Evolutionary conservation across 805 yeast genomes (phyloP).

Genomic region (Candida mattraensis): DNA sequence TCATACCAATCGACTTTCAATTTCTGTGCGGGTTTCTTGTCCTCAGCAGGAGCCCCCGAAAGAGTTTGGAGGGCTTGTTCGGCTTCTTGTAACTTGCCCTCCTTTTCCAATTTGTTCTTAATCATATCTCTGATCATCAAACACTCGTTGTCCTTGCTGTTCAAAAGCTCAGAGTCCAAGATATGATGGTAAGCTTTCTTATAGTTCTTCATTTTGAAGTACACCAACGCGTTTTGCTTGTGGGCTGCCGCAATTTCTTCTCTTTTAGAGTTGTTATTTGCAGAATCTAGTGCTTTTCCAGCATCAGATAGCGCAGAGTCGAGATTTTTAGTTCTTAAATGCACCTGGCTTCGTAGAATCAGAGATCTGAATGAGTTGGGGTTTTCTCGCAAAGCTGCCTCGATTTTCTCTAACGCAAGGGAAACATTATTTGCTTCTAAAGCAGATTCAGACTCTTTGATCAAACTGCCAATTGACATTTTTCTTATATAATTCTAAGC

Average conservation of each 20-base stretch:
- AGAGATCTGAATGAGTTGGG: constrained; percentile 48
- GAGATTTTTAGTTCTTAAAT: constrained; percentile 46
- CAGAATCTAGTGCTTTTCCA: constrained; percentile 41
- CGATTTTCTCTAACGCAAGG: constrained; percentile 43
- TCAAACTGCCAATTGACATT: constrained; percentile 18
- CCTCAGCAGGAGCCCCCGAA: neutral
- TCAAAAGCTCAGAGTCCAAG: constrained; percentile 40
- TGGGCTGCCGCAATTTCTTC: constrained; percentile 47
- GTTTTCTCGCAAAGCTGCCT: constrained; percentile 41
- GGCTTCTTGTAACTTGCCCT: constrained; percentile 9
- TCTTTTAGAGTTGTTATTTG: constrained; percentile 46
- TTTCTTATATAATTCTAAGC: too few relatives aligned
- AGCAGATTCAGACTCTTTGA: constrained; percentile 38
- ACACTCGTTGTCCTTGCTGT: constrained; percentile 46
- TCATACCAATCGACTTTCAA: constrained; percentile 76
- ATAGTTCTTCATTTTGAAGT: constrained; percentile 44
- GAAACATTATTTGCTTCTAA: constrained; percentile 47
- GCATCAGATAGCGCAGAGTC: constrained; percentile 50
- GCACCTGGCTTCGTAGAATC: constrained; percentile 48
- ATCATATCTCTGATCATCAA: constrained; percentile 48
- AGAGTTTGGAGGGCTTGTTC: neutral
- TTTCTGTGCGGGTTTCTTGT: constrained; percentile 4
- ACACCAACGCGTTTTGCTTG: constrained; percentile 49
- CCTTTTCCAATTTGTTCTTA: constrained; percentile 32
- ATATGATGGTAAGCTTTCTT: constrained; percentile 42